Base-by-base conservation (phyloP, 2,329 filamentous ascomycete genomes). In the Colletotrichum liaoningense region DNA sequence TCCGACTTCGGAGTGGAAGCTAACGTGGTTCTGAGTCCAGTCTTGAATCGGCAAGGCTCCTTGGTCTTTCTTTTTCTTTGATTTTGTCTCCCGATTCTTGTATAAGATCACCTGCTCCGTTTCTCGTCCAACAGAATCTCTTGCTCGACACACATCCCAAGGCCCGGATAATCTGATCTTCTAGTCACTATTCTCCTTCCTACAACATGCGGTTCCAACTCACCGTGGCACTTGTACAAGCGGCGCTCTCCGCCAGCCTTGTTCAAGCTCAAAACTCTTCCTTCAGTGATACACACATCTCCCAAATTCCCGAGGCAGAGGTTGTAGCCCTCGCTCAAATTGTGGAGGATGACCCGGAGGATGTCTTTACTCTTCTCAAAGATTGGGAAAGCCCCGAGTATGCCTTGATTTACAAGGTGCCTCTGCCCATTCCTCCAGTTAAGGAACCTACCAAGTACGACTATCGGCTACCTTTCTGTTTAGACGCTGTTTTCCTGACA, bases 381-480 rank as follows among this genome's bases (percentile, higher is more conserved):
- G 76, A 78, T 62, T 78, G 76, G 76, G 64, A 75, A 24, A 70
- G 77, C 9, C 67, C 74, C 1, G 71, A 70, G 11, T 78, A 78
- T 62, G 74, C 71, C 28, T 75, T 75, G 69, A 73, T 77, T 12
- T 78, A 76, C 65, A 73, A 75, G 65, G 76, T 74, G 12, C 80
- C 85, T 12, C 80, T 88, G 2, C 86, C 86, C 1, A 84, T 86
- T 35, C 83, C 85, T 3, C 83, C 86, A 0, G 74, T 84, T 3
- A 86, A 86, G 73, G 73, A 82, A 57, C 80, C 83, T 1, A 81
- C 81, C 63, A 81, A 81, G 85, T 87, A 77, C 38, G 38, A 42
- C 38, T 7, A 75, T 83, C 7, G 19, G 22, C 14, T 16, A 8
- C 5, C 14, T n/a, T 19, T 30, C 7, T n/a, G 1, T 59, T 11